Conservation (phyloP, 805 yeast species). For the Teunomyces atbi region DNA sequence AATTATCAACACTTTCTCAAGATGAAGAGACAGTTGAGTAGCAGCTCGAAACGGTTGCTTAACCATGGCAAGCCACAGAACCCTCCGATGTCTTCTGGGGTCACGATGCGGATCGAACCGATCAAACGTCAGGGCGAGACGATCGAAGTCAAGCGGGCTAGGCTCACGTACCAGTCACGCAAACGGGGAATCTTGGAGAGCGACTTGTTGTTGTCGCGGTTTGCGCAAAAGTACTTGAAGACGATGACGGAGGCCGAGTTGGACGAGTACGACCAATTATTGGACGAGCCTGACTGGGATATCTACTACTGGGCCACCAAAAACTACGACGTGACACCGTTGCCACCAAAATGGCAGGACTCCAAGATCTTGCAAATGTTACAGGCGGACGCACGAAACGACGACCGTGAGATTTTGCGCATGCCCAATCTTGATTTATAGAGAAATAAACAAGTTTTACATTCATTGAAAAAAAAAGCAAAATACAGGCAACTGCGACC, state of each 20-base stretch:
- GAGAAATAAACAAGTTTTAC: neutral
- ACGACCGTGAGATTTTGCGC: constrained; percentile 68
- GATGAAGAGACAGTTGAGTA: neutral
- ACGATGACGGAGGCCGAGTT: constrained; percentile 61
- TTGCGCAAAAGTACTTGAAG: constrained; percentile 73
- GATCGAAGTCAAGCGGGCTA: constrained; percentile 73
- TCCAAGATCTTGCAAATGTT: constrained; percentile 60
- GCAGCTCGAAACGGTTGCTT: constrained; percentile 1
- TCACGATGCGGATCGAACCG: constrained; percentile 72
- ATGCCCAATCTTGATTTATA: constrained; percentile 58
- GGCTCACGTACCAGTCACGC: constrained; percentile 86
- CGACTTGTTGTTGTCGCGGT: constrained; percentile 78
- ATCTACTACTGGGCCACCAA: constrained; percentile 96
- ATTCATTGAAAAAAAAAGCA: too few species aligned
- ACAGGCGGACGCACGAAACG: constrained; percentile 73
- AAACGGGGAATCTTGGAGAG: constrained; percentile 95
- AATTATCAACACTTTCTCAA: neutral
- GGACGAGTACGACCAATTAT: constrained; percentile 77
- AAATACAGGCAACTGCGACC: too few species aligned
- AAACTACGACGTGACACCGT: constrained; percentile 75
- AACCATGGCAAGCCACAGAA: constrained; percentile 45
- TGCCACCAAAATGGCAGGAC: constrained; percentile 83
- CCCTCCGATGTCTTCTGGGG: constrained; percentile 40
- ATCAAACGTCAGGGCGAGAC: constrained; percentile 73
- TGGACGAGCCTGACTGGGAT: constrained; percentile 99